A percentile compares a stretch with the other conserved stretches of the same genome.
These are phyloP conservation scores for Penicillium hesseltinei DNA, from an alignment of 2,329 filamentous ascomycete species.

Conservation along the genomic window DNA sequence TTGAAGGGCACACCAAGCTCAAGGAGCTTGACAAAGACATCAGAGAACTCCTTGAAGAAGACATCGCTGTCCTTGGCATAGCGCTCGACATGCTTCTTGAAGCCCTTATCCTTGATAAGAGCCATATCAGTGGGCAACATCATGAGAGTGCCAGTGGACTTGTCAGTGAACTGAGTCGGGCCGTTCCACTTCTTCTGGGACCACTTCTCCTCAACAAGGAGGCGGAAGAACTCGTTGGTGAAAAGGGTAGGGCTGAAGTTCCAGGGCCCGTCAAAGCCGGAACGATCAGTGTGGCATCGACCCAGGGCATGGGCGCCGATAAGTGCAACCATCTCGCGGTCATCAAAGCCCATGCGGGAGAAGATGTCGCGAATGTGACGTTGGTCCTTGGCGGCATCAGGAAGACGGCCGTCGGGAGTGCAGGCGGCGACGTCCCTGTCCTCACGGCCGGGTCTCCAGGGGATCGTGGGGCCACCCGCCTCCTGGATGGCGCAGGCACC, in stretches of 20 bases:
- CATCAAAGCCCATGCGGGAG: constrained; percentile 95
- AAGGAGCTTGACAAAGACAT: constrained; percentile 76
- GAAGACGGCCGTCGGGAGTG: constrained; percentile 89
- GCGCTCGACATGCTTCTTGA: constrained; percentile 74
- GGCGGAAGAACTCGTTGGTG: constrained; percentile 91
- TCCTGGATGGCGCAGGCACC: constrained; percentile 88
- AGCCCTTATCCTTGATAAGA: constrained; percentile 81
- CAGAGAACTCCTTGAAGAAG: constrained; percentile 92
- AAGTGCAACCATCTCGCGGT: constrained; percentile 93
- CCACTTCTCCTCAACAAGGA: constrained; percentile 92
- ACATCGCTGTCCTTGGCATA: constrained; percentile 87
- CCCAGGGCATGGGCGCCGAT: constrained; percentile 82
- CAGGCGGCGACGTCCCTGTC: constrained; percentile 80
- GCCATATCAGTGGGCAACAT: constrained; percentile 94
- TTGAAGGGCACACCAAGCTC: constrained; percentile 92
- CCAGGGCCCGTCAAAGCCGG: constrained; percentile 86
- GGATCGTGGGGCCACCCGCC: constrained; percentile 84
- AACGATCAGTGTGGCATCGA: constrained; percentile 85
- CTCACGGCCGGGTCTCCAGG: constrained; percentile 80
- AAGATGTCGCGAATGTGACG: constrained; percentile 90
- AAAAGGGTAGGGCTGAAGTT: constrained; percentile 86
- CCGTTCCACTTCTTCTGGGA: constrained; percentile 87
- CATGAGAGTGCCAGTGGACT: constrained; percentile 84
- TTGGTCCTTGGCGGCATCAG: constrained; percentile 74
- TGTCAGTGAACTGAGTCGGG: constrained; percentile 86